These are phyloP conservation scores for Annona cherimola DNA, from an alignment of 164 flowering plant species.

Conservation along the genomic window DNA sequence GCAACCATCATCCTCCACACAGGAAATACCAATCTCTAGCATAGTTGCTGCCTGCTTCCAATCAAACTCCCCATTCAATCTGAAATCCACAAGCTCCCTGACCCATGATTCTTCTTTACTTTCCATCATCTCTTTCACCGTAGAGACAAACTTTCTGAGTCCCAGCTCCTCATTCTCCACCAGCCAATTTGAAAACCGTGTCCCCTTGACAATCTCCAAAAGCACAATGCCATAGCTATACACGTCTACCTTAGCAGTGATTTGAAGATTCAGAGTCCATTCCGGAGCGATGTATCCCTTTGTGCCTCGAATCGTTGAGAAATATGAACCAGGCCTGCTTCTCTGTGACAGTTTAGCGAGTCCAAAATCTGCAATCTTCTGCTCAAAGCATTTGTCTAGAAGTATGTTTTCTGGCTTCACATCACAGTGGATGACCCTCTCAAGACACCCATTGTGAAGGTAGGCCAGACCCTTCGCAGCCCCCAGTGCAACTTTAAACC, in stretches of 20 bases:
- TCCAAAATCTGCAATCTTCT: constrained; percentile 19
- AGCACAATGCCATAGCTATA: constrained; percentile 23
- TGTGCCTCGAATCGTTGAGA: constrained; percentile 17
- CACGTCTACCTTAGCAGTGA: constrained; percentile 17
- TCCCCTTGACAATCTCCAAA: constrained; percentile 14
- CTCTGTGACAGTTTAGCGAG: constrained; percentile 5
- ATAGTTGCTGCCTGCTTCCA: constrained; percentile 14
- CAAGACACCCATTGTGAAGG: constrained; percentile 23
- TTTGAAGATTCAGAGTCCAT: constrained; percentile 12
- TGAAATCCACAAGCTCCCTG: constrained; percentile 26
- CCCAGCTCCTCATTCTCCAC: constrained; percentile 19
- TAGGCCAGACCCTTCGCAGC: constrained; percentile 34
- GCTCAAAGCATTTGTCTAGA: background rate
- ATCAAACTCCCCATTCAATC: constrained; percentile 18
- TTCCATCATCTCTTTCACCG: constrained; percentile 20
- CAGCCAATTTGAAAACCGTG: constrained; percentile 17
- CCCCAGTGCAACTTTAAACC: constrained; percentile 26
- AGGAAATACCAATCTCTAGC: constrained; percentile 21
- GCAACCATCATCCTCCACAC: constrained; percentile 22
- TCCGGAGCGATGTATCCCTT: constrained; percentile 20
- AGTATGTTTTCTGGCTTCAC: constrained; percentile 24
- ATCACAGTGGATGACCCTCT: constrained; percentile 23
- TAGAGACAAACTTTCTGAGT: constrained; percentile 12
- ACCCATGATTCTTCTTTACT: constrained; percentile 17
- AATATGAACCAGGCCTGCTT: background rate